These are phyloP conservation scores for Buddleja alternifolia DNA, from an alignment of 257 asterid species.

Conservation along the genomic window DNA sequence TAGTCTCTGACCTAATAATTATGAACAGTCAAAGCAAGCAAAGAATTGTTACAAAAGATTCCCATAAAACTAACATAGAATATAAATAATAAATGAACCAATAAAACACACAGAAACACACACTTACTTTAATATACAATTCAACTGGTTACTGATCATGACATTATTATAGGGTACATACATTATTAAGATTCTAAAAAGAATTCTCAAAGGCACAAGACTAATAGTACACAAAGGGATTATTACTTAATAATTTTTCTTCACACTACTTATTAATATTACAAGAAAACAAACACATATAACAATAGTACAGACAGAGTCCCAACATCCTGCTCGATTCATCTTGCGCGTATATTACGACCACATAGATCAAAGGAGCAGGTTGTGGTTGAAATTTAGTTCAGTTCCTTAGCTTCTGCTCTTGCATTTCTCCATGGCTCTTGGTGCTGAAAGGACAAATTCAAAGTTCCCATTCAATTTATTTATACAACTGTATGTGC, in stretches of 20 bases:
- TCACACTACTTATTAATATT: slow-evolving; percentile 28
- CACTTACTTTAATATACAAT: slow-evolving; percentile 33
- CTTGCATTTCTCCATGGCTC: slow-evolving; percentile 68
- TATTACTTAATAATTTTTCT: slow-evolving; percentile 21
- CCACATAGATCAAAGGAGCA: slow-evolving; percentile 57
- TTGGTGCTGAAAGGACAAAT: slow-evolving; percentile 48
- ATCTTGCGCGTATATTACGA: slow-evolving; percentile 39
- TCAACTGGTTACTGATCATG: slow-evolving; percentile 32
- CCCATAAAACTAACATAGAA: background rate
- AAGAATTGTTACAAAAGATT: background rate
- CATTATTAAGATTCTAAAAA: slow-evolving; percentile 29
- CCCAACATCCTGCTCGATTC: slow-evolving; percentile 59
- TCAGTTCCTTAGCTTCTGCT: slow-evolving; percentile 40
- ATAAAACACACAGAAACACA: slow-evolving; percentile 16
- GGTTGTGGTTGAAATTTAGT: slow-evolving; percentile 30
- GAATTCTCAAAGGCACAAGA: slow-evolving; percentile 22
- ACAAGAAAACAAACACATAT: slow-evolving; percentile 24
- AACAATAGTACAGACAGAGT: slow-evolving; percentile 43
- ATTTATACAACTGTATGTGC: slow-evolving; percentile 9
- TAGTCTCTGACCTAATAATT: background rate
- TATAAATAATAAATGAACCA: too few species aligned
- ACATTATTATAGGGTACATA: slow-evolving; percentile 27
- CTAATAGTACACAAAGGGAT: slow-evolving; percentile 20
- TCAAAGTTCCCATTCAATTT: slow-evolving; percentile 15
- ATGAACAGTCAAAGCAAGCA: background rate